A percentile compares a stretch with the other conserved stretches of the same genome.
These are phyloP conservation scores for Cordyceps militaris DNA, from an alignment of 2,329 filamentous ascomycete species.

Conservation along the genomic window DNA sequence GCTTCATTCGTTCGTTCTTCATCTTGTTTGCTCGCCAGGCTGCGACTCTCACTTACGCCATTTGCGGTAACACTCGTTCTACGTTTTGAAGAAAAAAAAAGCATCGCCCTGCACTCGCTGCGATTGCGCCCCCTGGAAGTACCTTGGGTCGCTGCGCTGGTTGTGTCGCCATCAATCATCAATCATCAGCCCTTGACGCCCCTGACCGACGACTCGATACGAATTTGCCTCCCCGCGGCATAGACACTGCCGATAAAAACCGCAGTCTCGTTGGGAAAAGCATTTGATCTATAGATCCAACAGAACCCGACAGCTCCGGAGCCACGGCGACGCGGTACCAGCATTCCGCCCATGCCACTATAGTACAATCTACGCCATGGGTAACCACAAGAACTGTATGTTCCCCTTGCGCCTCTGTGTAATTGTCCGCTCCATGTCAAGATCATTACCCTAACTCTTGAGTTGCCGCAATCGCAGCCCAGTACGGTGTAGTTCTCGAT, in stretches of 20 bases:
- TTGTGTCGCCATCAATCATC: neutral
- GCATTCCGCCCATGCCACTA: slow-evolving; percentile 1
- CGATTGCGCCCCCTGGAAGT: neutral
- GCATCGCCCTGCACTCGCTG: slow-evolving; percentile 3
- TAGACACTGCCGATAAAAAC: neutral
- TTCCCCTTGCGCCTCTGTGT: neutral
- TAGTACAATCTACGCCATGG: slow-evolving; percentile 5
- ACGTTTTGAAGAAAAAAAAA: neutral
- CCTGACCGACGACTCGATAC: neutral
- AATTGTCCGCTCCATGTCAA: neutral
- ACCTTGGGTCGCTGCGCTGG: slow-evolving; percentile 1
- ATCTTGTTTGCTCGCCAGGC: slow-evolving; percentile 7
- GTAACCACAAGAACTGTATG: slow-evolving; percentile 28
- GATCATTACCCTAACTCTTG: neutral
- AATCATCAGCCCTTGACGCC: neutral
- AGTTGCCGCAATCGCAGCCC: slow-evolving; percentile 32
- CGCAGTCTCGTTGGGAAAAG: neutral
- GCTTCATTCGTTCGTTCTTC: neutral
- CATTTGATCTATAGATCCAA: neutral
- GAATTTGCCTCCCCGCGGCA: neutral
- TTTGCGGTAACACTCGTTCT: slow-evolving; percentile 5
- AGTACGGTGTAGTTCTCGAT: slow-evolving; percentile 93
- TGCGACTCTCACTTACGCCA: slow-evolving; percentile 15
- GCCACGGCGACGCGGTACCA: neutral
- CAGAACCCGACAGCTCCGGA: neutral